Evolutionary conservation across 2,329 filamentous ascomycete genomes (phyloP), one percentile per base, ranked within the genome.

Genomic region (Setomelanomma holmii): DNA sequence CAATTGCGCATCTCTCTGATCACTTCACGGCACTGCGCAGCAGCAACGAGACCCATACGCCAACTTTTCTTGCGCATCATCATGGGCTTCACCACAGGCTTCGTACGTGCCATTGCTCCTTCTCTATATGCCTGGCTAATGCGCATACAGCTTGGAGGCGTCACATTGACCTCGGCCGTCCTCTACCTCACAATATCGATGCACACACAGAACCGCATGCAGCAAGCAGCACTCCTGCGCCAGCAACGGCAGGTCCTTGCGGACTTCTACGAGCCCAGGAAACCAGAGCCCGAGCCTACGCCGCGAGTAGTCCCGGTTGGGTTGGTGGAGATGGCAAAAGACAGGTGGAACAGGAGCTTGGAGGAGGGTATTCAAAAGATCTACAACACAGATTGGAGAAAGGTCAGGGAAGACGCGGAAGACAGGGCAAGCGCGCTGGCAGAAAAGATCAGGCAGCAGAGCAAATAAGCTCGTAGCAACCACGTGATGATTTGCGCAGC

Each of bases 1-100:
- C 36, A 16, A 39, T 39, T 39, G 36, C n/a, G n/a, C n/a, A n/a
- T n/a, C n/a, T n/a, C n/a, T n/a, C n/a, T n/a, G 36, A 16, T 11
- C n/a, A 20, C 24, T 10, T 7, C 36, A 11, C 36, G 14, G 36
- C 36, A 3, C 36, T 19, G 21, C 16, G 21, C 40, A 30, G 24
- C 24, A 30, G 24, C n/a, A 27, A n/a, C 39, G 5, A 23, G 21
- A 5, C 6, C 3, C 3, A 30, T 46, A 16, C 22, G 43, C 34
- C 36, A 34, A 30, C 27, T 19, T 40, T 40, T 47, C 36, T 47
- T 34, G 22, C 7, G 22, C 38, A 8, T 19, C 35, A 24, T 14
- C 60, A 82, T 82, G 80, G 79, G 79, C 68, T 81, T 82, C 74
- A 79, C 78, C 53, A 79, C 78, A 16, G 80, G 79, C 72, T 79